Percentiles rank a stretch among this genome's conserved stretches.
Conservation (phyloP, 169 alveolate species). For the Plasmodium berghei region DNA sequence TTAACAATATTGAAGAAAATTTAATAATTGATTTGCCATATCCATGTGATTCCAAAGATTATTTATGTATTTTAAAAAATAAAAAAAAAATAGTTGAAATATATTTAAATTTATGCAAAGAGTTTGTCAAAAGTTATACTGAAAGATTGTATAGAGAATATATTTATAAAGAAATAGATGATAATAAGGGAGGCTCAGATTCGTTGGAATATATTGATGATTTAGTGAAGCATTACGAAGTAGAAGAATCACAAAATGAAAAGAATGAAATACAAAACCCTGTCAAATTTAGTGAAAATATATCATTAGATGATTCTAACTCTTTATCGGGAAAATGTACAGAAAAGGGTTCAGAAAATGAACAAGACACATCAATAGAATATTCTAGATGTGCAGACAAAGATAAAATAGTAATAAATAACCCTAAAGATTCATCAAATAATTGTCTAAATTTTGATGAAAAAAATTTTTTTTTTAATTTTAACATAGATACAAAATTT, state of each 20-base stretch:
- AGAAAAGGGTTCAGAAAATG: neutral
- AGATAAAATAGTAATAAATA: no score
- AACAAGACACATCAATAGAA: no score
- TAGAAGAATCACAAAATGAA: neutral
- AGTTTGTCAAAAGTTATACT: constrained; percentile 28
- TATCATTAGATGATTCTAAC: no score
- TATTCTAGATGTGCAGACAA: no score
- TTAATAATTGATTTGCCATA: constrained; percentile 42
- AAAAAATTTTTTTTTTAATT: constrained; percentile 11
- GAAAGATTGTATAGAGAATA: constrained; percentile 15
- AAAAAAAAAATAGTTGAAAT: constrained; percentile 45
- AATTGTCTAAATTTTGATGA: neutral
- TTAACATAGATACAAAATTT: constrained; percentile 1
- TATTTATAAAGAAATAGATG: constrained; percentile 1
- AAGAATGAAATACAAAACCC: neutral
- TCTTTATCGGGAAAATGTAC: neutral
- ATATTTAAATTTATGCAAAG: constrained; percentile 36
- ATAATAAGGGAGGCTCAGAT: neutral
- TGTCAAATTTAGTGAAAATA: neutral
- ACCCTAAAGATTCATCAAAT: neutral
- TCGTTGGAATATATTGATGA: constrained; percentile 57
- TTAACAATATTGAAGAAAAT: constrained; percentile 32
- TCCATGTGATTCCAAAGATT: constrained; percentile 44
- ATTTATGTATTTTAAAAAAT: constrained; percentile 27
- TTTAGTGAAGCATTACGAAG: constrained; percentile 19